Evolutionary conservation across 192 early-diverging fungal species (phyloP), one percentile per base, ranked within the genome.

Genomic region (Podila verticillata): DNA sequence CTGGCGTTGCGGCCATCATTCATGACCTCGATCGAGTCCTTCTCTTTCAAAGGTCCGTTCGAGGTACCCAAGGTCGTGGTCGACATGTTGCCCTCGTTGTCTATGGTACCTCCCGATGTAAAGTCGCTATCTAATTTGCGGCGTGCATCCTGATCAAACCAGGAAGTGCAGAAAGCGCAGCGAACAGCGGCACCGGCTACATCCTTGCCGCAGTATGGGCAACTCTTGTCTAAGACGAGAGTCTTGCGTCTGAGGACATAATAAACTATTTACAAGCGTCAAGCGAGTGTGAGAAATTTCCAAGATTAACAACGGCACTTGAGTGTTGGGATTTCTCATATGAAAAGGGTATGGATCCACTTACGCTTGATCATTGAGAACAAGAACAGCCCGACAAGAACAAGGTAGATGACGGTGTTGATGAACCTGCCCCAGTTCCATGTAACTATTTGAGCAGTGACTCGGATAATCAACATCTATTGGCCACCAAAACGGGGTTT

Each of bases 381-480:
- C 34, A 73, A 36, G 44, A 73, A 58, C 30, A 72, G 34, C 0
- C 62, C 62, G 54, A 72, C 34, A 3, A 72, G 26, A 19, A 72
- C 1, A 15, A 72, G 26, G 36, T 72, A 64, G 54, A 72, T 64
- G 54, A 72, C n/a, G 0, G 70, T 65, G 36, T 72, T 72, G 63
- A 72, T 44, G 56, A 73, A 73, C 8, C 63, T 26, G 22, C 63
- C 63, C 71, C 63, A 73, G 71, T 65, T 73, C 71, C 71, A 73
- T 5, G 71, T 73, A 7, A 73, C 71, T 73, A 57, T 65, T 32
- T 2, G 5, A 24, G 5, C 13, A 44, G 13, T 4, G 17, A 15
- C 12, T 44, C n/a, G n/a, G n/a, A n/a, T n/a, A n/a, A n/a, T n/a
- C 15, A 44, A 15, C 39, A 44, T 3, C 39, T 17, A 44, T 13